Base-by-base conservation (phyloP, 2,329 filamentous ascomycete genomes). In the Purpureocillium takamizusanense region DNA sequence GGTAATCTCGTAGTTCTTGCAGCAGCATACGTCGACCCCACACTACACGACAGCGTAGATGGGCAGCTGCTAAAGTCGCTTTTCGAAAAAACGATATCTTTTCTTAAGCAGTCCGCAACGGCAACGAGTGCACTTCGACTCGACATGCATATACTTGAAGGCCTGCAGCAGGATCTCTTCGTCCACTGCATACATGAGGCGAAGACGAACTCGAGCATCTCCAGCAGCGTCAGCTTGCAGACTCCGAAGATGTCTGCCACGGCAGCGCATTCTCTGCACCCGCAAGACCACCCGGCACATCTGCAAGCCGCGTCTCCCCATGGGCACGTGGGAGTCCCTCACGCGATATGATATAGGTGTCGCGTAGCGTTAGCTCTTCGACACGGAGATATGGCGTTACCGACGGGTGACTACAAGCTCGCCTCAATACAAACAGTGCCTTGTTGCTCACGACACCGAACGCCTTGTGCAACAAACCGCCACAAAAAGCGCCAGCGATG, bases 1-100 rank as follows among this genome's bases (percentile, higher is more conserved):
- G 90, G 92, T 42, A 97, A 97, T 56, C 77, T 95, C 53, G 70
- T 97, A 35, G 86, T 94, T n/a, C 75, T 98, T 3, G 79, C 86
- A 18, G 88, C 90, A 2, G 84, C 83, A 4, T 89, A 79, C 60
- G 75, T 72, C 44, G 84, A 90, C 34, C 72, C 68, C 4, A 62
- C 71, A 18, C 71, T 94, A 2, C 62, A 63, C 5, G 56, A 65
- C 5, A 73, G 78, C 23, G 70, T 94, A 15, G 59, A 76, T 4
- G 61, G 65, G 35, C 57, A 70, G 1, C 61, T 66, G 3, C 63
- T 94, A 7, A 64, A 72, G 33, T 54, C 59, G 2, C 71, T 94
- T 0, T 78, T 94, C 41, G 55, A 67, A 31, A 79, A 77, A 44
- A 97, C 90, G 0, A 87, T 95, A 45, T 59, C 62, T 3, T 90